phyloP scores from a whole-genome alignment of 257 asterid genomes.

The Primulina huaijiensis region DNA sequence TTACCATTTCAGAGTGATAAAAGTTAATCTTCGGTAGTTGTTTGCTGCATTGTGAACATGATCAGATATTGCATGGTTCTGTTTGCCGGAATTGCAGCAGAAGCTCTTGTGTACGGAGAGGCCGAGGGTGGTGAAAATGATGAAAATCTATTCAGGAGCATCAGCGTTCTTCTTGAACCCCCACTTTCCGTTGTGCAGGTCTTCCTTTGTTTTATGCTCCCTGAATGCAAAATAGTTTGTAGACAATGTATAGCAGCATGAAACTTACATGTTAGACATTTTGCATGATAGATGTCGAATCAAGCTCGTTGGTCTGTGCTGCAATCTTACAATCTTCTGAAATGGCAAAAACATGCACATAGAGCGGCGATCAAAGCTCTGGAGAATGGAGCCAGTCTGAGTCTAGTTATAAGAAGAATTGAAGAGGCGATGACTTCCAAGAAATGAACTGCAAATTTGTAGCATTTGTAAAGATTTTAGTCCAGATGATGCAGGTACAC shows the following conservation, averaged over 20 bases:
- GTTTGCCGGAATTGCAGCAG: slow-evolving; percentile 97
- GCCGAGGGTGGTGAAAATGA: slow-evolving; percentile 99
- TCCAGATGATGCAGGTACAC: background rate
- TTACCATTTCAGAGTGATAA: slow-evolving; percentile 12
- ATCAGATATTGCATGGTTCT: slow-evolving; percentile 97
- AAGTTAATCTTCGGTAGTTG: slow-evolving; percentile 6
- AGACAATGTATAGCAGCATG: background rate
- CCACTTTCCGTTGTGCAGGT: slow-evolving; percentile 85
- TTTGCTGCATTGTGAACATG: slow-evolving; percentile 23
- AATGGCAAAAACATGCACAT: slow-evolving; percentile 84
- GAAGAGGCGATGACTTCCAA: slow-evolving; percentile 66
- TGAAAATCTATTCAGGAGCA: slow-evolving; percentile 81
- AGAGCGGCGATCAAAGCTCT: slow-evolving; percentile 75
- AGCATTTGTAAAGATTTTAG: background rate
- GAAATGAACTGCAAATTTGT: background rate
- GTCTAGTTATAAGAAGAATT: slow-evolving; percentile 61
- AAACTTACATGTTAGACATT: slow-evolving; percentile 1
- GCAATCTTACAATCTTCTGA: slow-evolving; percentile 83
- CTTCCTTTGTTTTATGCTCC: slow-evolving; percentile 24
- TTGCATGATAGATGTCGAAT: slow-evolving; percentile 67
- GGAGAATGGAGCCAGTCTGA: slow-evolving; percentile 65
- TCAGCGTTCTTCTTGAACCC: slow-evolving; percentile 74
- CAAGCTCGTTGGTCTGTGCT: slow-evolving; percentile 98
- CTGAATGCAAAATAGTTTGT: background rate
- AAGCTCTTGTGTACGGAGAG: slow-evolving; percentile 89